These are phyloP conservation scores for Conoideocrella luteorostrata DNA, from an alignment of 2,329 filamentous ascomycete genomes.

Conservation along the genomic window DNA sequence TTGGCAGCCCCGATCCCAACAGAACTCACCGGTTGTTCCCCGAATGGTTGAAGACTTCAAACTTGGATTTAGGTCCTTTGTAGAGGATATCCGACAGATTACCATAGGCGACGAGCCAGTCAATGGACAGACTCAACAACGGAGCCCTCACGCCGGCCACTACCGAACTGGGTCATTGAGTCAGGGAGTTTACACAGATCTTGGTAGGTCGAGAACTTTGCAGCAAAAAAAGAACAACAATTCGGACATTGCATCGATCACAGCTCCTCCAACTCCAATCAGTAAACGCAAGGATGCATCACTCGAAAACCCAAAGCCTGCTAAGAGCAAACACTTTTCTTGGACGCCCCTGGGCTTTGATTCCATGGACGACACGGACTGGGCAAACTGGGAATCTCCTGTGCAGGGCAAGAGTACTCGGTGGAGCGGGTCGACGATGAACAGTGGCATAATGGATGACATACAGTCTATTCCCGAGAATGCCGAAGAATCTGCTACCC, in stretches of 20 bases:
- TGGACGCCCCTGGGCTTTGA: slow-evolving; percentile 54
- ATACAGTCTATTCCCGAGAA: slow-evolving; percentile 41
- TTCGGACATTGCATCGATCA: slow-evolving; percentile 31
- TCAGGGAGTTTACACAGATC: slow-evolving; percentile 22
- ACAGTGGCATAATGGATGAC: slow-evolving; percentile 34
- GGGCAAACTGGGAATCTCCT: slow-evolving; percentile 58
- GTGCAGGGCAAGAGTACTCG: slow-evolving; percentile 49
- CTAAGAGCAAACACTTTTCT: slow-evolving; percentile 48
- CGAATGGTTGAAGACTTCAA: slow-evolving; percentile 86
- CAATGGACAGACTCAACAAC: slow-evolving; percentile 37
- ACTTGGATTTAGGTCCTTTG: slow-evolving; percentile 86
- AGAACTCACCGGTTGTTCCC: slow-evolving; percentile 46
- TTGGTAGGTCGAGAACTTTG: slow-evolving; percentile 42
- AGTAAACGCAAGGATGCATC: slow-evolving; percentile 20
- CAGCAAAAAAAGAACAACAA: slow-evolving; percentile 36
- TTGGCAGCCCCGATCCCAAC: slow-evolving; percentile 49
- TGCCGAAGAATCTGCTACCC: slow-evolving; percentile 37
- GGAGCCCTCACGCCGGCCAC: slow-evolving; percentile 8
- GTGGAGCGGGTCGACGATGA: slow-evolving; percentile 58
- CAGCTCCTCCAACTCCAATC: slow-evolving; percentile 23
- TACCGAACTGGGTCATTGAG: slow-evolving; percentile 7
- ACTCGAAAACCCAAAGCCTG: slow-evolving; percentile 31
- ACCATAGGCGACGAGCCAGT: slow-evolving; percentile 91
- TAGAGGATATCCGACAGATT: slow-evolving; percentile 90
- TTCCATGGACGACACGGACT: slow-evolving; percentile 54